Base-by-base conservation (phyloP, 352 stramenopile genomes). In the Pilasporangium apinafurcum region DNA sequence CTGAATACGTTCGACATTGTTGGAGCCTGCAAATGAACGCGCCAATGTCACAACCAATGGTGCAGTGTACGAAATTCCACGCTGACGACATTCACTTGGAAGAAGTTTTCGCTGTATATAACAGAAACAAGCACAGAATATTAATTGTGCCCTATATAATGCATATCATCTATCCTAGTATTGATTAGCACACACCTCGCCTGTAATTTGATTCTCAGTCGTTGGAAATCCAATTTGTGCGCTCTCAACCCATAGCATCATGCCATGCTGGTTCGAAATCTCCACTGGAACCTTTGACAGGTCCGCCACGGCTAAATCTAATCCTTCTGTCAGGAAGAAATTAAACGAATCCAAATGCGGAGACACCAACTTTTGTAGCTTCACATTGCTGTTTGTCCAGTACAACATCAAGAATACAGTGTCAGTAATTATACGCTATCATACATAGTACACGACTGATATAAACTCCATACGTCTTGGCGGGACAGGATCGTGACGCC, bases 321-420 rank as follows among this genome's bases (percentile, higher is more conserved):
- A 66, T n/a, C 96, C 96, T 30, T 97, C 78, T 16, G 95, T 91
- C 5, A 99, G 62, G 53, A 98, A 98, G 53, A 96, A 99, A 65
- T 99, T 96, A 73, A 98, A 99, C 39, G 90, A 98, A 44, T 98
- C 92, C 32, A 99, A 74, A 65, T 99, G 97, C n/a, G 95, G 95
- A 38, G 77, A 72, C 34, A 98, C 93, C 32, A 99, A 80, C 55
- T 87, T 83, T 51, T 89, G 74, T 26, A 95, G 57, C 40, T 87
- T 91, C 3, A 64, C 62, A 69, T 95, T 92, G 37, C 74, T 86
- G 46, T 12, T 22, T 16, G n/a, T 17, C 34, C 3, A n/a, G 4
- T 27, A 37, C 20, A 21, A 32, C 5, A 20, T 22, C 37, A 20
- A 37, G 9, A 7, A 28, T 3, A 30, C 17, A 42, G 3, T 26